Evolutionary conservation across 345 rosid genomes (phyloP).

Genomic region (Theobroma cacao): DNA sequence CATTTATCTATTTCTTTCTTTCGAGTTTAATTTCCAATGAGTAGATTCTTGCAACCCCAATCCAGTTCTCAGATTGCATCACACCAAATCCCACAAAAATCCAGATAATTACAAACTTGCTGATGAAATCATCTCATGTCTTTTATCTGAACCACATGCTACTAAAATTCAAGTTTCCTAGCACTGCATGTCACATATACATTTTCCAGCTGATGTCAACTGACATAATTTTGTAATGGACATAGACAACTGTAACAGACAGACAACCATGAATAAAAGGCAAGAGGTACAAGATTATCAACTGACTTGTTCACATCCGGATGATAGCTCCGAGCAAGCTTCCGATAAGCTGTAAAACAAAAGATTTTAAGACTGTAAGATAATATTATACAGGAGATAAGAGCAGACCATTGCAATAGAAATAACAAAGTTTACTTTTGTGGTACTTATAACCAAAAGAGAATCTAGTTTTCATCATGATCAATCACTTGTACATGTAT

Average conservation of each 20-base stretch:
- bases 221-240: not conserved
- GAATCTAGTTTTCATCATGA: slow-evolving; percentile 1
- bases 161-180: not conserved
- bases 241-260: not conserved
- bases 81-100: not conserved
- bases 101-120: not conserved
- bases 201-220: not conserved
- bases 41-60: not conserved
- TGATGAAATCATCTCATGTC: not conserved
- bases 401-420: not conserved
- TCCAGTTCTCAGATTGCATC: not conserved
- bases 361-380: not conserved
- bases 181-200: not conserved
- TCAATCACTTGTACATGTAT: not conserved
- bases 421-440: not conserved
- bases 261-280: not conserved
- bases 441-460: not conserved
- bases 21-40: not conserved
- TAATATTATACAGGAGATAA: not conserved
- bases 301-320: slow-evolving; percentile 98
- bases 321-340: slow-evolving; percentile 94
- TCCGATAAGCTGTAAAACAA: slow-evolving; percentile 76
- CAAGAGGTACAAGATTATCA: not conserved
- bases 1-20: not conserved
- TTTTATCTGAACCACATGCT: not conserved